Conservation (phyloP, 257 asterid species). For the Gentiana straminea region DNA sequence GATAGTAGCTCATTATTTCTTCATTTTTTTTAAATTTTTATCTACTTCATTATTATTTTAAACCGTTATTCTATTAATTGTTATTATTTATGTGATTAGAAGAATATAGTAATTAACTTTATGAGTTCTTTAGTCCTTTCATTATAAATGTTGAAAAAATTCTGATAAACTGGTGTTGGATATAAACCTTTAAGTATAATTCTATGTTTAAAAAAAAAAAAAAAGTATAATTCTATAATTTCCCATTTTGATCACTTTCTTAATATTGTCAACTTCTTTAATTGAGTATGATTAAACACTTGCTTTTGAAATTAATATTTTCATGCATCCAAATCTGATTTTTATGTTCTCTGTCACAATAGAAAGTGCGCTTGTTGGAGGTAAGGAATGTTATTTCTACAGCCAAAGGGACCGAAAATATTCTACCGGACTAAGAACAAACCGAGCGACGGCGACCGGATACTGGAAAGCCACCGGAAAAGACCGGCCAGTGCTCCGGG, state of each 20-base stretch:
- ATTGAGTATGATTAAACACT: neutral
- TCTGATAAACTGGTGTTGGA: no score
- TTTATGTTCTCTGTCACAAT: neutral
- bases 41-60: no score
- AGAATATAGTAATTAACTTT: no score
- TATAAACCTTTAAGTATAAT: no score
- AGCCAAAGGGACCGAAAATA: constrained; percentile 76
- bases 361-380: constrained; percentile 78
- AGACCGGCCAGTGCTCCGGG: constrained; percentile 43
- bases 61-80: no score
- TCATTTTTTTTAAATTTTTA: no score
- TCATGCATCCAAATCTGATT: neutral
- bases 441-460: constrained; percentile 79
- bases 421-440: constrained; percentile 75
- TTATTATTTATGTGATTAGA: no score
- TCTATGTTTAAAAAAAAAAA: neutral
- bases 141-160: no score
- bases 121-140: no score
- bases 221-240: neutral
- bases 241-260: neutral
- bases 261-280: neutral
- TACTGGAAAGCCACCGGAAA: constrained; percentile 98
- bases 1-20: no score
- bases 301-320: neutral
- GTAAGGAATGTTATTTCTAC: constrained; percentile 78